Evolutionary conservation across 202 grass and related monocot genomes (phyloP).

Genomic region (Setaria italica): DNA sequence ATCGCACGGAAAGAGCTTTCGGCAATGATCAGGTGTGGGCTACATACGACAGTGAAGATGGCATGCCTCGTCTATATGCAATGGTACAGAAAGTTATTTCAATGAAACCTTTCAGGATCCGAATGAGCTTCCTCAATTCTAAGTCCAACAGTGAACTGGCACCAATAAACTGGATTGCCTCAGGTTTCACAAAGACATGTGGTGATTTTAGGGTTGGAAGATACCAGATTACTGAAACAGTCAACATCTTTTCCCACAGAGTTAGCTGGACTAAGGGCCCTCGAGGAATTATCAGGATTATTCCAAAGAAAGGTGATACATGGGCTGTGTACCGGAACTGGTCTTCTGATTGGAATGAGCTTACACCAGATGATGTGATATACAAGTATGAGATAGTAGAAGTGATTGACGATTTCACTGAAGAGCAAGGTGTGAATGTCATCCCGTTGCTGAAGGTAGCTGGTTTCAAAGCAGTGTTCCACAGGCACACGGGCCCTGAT

Average conservation of each 20-base stretch:
- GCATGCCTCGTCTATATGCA: conserved; percentile 96
- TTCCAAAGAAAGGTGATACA: conserved; percentile 93
- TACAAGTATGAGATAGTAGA: conserved; percentile 97
- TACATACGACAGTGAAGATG: conserved; percentile 97
- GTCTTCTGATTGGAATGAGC: conserved; percentile 90
- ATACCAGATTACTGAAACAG: conserved; percentile 87
- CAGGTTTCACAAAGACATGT: conserved; percentile 92
- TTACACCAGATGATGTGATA: conserved; percentile 90
- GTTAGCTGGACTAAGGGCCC: conserved; percentile 91
- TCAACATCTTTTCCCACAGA: conserved; percentile 99
- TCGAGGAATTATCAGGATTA: conserved; percentile 84
- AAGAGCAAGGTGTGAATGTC: conserved; percentile 70
- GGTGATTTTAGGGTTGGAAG: conserved; percentile 97
- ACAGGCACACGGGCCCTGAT: conserved; percentile 64
- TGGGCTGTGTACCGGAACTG: conserved; percentile 96
- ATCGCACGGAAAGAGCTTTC: conserved; percentile 88
- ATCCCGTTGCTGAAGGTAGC: conserved; percentile 91
- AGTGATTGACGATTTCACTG: conserved; percentile 80
- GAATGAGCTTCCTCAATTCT: conserved; percentile 95
- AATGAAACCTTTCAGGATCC: conserved; percentile 85
- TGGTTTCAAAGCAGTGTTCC: conserved; percentile 96
- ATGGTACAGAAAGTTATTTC: conserved; percentile 97
- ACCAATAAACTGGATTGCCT: conserved; percentile 90
- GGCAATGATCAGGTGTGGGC: conserved; percentile 94
- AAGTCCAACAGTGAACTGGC: conserved; percentile 93